A percentile compares a stretch with the other conserved stretches of the same genome.
phyloP scores from a whole-genome alignment of 306 rosid genomes.

The Prunus persica region Prunus_persica_NCBIv2 NC_034016.1:14179501-14180000 shows the following conservation, averaged over 20 bases:
- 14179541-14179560: neutral
- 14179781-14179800: neutral
- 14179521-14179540: neutral
- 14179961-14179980: rapidly evolving
- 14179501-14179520: constrained; percentile 6
- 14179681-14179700: constrained; percentile 65
- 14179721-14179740: constrained; percentile 62
- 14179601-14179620: neutral
- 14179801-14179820: constrained; percentile 18
- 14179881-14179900: too few species aligned
- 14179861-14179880: neutral
- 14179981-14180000: neutral
- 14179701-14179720: constrained; percentile 67
- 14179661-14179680: constrained; percentile 51
- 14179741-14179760: neutral
- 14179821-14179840: constrained; percentile 16
- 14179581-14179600: constrained; percentile 19
- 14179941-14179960: neutral
- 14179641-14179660: constrained; percentile 35
- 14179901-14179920: too few species aligned
- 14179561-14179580: constrained; percentile 75
- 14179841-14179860: neutral
- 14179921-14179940: too few species aligned
- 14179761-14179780: neutral
- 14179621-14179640: constrained; percentile 11